These are phyloP conservation scores for Endoconidiophora polonica DNA, from an alignment of 2,329 filamentous ascomycete species.

Conservation along the genomic window DNA sequence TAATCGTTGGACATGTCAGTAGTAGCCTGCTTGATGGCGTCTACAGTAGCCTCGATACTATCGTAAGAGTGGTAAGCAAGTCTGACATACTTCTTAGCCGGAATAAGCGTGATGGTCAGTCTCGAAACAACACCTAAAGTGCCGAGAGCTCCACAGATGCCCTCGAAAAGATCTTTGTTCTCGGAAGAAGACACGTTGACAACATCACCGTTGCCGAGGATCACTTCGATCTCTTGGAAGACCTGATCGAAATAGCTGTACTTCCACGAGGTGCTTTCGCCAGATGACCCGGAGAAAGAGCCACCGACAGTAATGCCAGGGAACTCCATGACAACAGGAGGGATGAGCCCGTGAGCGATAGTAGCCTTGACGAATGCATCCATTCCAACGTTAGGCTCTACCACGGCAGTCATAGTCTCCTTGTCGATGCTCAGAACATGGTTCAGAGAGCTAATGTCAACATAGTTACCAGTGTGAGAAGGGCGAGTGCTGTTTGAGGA, in stretches of 20 bases:
- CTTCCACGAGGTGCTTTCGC: conserved; percentile 52
- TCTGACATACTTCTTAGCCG: conserved; percentile 38
- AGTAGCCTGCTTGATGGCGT: conserved; percentile 29
- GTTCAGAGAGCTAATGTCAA: conserved; percentile 50
- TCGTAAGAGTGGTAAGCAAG: conserved; percentile 36
- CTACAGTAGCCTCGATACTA: conserved; percentile 23
- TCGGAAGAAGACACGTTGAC: conserved; percentile 32
- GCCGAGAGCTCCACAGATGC: conserved; percentile 48
- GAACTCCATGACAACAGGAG: conserved; percentile 55
- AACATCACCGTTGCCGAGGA: conserved; percentile 43
- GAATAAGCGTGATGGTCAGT: conserved; percentile 41
- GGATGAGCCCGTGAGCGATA: conserved; percentile 37
- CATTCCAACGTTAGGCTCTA: conserved; percentile 57
- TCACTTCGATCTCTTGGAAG: conserved; percentile 45
- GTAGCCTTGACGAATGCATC: conserved; percentile 43
- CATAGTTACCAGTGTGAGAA: conserved; percentile 33
- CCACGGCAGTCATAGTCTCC: conserved; percentile 36
- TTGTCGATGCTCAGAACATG: conserved; percentile 45
- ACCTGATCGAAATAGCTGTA: conserved; percentile 50
- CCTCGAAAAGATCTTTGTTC: conserved; percentile 43
- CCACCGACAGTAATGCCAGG: conserved; percentile 56
- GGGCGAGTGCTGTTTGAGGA: conserved; percentile 59
- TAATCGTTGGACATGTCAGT: conserved; percentile 36
- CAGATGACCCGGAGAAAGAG: conserved; percentile 49
- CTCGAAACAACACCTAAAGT: conserved; percentile 51